Conservation (phyloP, 78 protist species). For the Tieghemostelium lacteum region DNA sequence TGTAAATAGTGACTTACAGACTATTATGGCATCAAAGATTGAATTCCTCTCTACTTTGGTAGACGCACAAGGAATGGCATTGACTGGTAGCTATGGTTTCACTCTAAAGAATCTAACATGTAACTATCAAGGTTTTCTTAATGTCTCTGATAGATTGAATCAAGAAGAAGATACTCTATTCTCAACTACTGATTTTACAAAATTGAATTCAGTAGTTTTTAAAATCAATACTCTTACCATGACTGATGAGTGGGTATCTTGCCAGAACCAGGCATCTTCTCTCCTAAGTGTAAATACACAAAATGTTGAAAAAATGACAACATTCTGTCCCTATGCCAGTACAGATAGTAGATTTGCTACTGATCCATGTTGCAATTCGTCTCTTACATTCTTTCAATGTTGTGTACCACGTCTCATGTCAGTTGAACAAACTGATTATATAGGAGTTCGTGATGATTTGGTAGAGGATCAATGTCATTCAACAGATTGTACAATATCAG, state of each 20-base stretch:
- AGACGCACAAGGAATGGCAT: not conserved
- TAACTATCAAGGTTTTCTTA: slow-evolving; percentile 11
- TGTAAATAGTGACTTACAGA: not conserved
- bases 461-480: slow-evolving; percentile 20
- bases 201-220: slow-evolving; percentile 22
- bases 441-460: slow-evolving; percentile 16
- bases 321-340: slow-evolving; percentile 29
- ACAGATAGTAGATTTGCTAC: not conserved
- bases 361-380: slow-evolving; percentile 61
- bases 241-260: slow-evolving; percentile 43
- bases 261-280: slow-evolving; percentile 3
- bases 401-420: slow-evolving; percentile 19
- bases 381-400: slow-evolving; percentile 34
- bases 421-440: not conserved
- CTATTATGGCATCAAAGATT: not conserved
- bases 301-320: not conserved
- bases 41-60: not conserved
- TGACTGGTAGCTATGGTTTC: not conserved
- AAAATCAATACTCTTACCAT: slow-evolving; percentile 22
- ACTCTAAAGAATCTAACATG: not conserved
- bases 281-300: not conserved
- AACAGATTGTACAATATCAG: slow-evolving; percentile 40
- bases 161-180: not conserved
- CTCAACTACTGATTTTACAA: not conserved
- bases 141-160: not conserved